Conservation (phyloP, 805 yeast species). For the Cyberlindnera japonica region DNA sequence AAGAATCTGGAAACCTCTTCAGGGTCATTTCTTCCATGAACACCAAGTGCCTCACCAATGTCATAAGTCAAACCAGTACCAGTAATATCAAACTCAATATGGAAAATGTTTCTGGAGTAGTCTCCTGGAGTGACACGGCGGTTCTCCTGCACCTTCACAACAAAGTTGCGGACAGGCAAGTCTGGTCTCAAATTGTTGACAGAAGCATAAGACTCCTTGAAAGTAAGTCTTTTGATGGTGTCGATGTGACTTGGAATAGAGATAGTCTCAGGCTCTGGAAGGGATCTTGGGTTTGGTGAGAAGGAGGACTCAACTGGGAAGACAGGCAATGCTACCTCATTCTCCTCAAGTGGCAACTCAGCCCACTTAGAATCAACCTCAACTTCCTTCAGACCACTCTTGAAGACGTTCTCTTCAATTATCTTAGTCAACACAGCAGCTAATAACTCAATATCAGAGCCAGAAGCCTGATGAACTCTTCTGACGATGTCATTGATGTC, state of each 20-base stretch:
- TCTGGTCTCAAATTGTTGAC: slow-evolving; percentile 78
- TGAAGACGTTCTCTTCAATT: slow-evolving; percentile 51
- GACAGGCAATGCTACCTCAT: slow-evolving; percentile 42
- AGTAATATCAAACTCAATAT: slow-evolving; percentile 86
- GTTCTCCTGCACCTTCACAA: slow-evolving; percentile 88
- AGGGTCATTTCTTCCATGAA: slow-evolving; percentile 81
- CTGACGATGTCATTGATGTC: slow-evolving; percentile 63
- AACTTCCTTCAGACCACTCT: slow-evolving; percentile 39
- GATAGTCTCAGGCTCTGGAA: slow-evolving; percentile 37
- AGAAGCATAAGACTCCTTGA: slow-evolving; percentile 73
- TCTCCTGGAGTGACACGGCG: slow-evolving; percentile 85
- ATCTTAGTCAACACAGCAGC: slow-evolving; percentile 66
- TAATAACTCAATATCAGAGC: slow-evolving; percentile 75
- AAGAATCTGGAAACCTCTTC: slow-evolving; percentile 67
- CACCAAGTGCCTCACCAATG: slow-evolving; percentile 95
- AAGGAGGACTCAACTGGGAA: slow-evolving; percentile 65
- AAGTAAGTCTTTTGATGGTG: slow-evolving; percentile 66
- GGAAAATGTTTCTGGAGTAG: slow-evolving; percentile 93
- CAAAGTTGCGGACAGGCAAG: slow-evolving; percentile 75
- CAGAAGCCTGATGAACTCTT: slow-evolving; percentile 75
- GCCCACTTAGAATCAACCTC: slow-evolving; percentile 27
- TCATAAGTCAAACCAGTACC: slow-evolving; percentile 90
- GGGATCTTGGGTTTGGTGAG: slow-evolving; percentile 52
- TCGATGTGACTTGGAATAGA: slow-evolving; percentile 43
- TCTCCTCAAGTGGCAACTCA: slow-evolving; percentile 30